Evolutionary conservation across 495 filamentous ascomycete genomes (phyloP).

Genomic region (Copromyces sp.): DNA sequence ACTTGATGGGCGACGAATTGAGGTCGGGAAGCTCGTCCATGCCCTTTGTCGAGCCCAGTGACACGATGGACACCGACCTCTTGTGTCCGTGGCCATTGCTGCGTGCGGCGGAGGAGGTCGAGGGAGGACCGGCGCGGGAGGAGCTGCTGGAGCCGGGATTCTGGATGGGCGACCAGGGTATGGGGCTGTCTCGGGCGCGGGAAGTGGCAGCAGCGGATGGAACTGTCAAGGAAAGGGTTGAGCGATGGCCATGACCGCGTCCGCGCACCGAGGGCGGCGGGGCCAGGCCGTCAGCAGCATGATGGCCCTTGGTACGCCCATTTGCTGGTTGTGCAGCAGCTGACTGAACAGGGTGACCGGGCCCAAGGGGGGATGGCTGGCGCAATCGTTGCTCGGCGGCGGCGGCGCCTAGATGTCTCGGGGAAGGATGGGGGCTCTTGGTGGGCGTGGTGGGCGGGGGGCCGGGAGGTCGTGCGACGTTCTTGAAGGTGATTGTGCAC

Average conservation of each 20-base stretch:
- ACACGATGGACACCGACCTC: constrained; percentile 90
- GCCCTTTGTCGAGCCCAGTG: constrained; percentile 57
- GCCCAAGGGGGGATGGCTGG: constrained; percentile 15
- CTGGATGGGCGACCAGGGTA: constrained; percentile 15
- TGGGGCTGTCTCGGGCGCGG: constrained; percentile 24
- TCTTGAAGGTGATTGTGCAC: constrained; percentile 94
- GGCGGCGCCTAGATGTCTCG: not conserved
- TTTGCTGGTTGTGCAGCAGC: not conserved
- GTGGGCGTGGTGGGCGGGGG: not conserved
- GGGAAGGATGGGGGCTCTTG: not conserved
- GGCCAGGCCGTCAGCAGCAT: constrained; percentile 20
- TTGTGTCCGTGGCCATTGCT: constrained; percentile 36
- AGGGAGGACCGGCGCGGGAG: not conserved
- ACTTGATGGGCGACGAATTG: constrained; percentile 9
- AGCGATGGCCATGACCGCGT: constrained; percentile 36
- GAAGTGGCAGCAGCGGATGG: constrained; percentile 29
- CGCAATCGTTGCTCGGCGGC: constrained; percentile 11
- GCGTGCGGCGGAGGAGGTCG: not conserved
- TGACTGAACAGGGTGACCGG: constrained; percentile 1
- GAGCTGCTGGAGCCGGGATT: not conserved
- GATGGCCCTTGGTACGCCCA: constrained; percentile 6
- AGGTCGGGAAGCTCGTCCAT: constrained; percentile 24
- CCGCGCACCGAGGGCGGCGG: constrained; percentile 27
- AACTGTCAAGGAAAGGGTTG: constrained; percentile 48
- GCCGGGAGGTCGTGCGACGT: constrained; percentile 39